These are phyloP conservation scores for Epichloe gansuensis DNA, from an alignment of 2,329 filamentous ascomycete genomes.

Conservation along the genomic window DNA sequence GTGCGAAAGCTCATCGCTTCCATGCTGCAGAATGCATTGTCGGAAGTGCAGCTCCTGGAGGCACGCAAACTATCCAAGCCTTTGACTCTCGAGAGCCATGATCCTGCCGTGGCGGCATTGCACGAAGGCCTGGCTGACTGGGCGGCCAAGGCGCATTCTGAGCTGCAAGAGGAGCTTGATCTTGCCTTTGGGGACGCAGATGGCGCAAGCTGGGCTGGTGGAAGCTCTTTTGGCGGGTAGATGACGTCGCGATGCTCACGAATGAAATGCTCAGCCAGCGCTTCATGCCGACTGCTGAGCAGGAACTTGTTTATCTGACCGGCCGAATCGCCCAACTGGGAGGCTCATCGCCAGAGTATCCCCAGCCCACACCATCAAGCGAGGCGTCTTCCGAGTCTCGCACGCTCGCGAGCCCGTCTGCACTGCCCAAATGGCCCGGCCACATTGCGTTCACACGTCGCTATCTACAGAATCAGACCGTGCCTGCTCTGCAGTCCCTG, in stretches of 20 bases:
- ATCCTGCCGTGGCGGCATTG: slow-evolving; percentile 32
- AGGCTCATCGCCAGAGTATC: slow-evolving; percentile 18
- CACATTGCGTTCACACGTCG: slow-evolving; percentile 62
- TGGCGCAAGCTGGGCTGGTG: slow-evolving; percentile 85
- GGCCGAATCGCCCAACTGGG: slow-evolving; percentile 54
- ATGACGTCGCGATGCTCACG: slow-evolving; percentile 78
- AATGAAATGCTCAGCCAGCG: slow-evolving; percentile 63
- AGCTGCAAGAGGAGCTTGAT: slow-evolving; percentile 71
- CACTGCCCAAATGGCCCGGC: slow-evolving; percentile 51
- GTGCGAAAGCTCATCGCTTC: slow-evolving; percentile 56
- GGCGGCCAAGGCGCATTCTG: slow-evolving; percentile 70
- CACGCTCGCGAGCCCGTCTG: slow-evolving; percentile 12
- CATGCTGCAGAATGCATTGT: slow-evolving; percentile 43
- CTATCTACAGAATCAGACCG: slow-evolving; percentile 51
- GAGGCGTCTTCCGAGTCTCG: slow-evolving; percentile 7
- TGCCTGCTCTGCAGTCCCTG: slow-evolving; percentile 59
- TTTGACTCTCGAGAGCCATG: slow-evolving; percentile 18
- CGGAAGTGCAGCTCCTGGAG: slow-evolving; percentile 39
- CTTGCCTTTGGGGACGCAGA: slow-evolving; percentile 61
- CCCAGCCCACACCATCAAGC: slow-evolving; percentile 21
- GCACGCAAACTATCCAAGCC: slow-evolving; percentile 22
- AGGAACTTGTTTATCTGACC: slow-evolving; percentile 69
- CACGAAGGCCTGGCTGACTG: slow-evolving; percentile 51
- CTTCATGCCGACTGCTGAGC: slow-evolving; percentile 70
- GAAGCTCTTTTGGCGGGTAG: slow-evolving; percentile 90